A percentile compares a stretch with the other conserved stretches of the same genome.
phyloP scores from a whole-genome alignment of 495 filamentous ascomycete species.

The Aspergillus coremiiformis region DNA sequence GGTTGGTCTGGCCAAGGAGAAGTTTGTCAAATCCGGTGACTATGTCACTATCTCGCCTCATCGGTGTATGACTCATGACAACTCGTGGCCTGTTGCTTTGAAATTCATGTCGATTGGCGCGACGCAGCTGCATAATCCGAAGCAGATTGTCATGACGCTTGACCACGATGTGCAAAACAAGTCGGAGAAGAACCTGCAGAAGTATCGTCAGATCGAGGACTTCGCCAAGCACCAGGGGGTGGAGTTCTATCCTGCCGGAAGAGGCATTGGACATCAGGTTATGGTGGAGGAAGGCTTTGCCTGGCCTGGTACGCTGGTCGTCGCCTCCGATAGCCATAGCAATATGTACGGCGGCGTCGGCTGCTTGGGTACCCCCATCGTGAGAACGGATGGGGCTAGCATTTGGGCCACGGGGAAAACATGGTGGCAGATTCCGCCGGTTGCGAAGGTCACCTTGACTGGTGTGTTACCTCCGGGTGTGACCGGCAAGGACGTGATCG shows the following conservation, averaged over 20 bases:
- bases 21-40: constrained; percentile 68
- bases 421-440: constrained; percentile 86
- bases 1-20: constrained; percentile 59
- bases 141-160: constrained; percentile 79
- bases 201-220: constrained; percentile 77
- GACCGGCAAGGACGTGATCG: constrained; percentile 92
- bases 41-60: constrained; percentile 74
- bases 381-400: constrained; percentile 77
- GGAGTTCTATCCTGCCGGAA: constrained; percentile 74
- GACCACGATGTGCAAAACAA: constrained; percentile 95
- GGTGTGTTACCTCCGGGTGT: constrained; percentile 73
- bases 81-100: constrained; percentile 73
- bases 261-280: constrained; percentile 84
- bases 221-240: constrained; percentile 78
- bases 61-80: constrained; percentile 86
- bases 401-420: constrained; percentile 82
- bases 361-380: constrained; percentile 71
- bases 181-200: constrained; percentile 71
- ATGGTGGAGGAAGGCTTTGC: constrained; percentile 81
- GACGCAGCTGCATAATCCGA: constrained; percentile 58
- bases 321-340: constrained; percentile 77
- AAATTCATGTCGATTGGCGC: constrained; percentile 93
- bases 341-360: constrained; percentile 88
- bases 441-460: constrained; percentile 71
- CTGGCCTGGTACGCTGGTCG: constrained; percentile 77